These are phyloP conservation scores for Verticillium zaregamsianum DNA, from an alignment of 2,329 filamentous ascomycete species.

Conservation along the genomic window DNA sequence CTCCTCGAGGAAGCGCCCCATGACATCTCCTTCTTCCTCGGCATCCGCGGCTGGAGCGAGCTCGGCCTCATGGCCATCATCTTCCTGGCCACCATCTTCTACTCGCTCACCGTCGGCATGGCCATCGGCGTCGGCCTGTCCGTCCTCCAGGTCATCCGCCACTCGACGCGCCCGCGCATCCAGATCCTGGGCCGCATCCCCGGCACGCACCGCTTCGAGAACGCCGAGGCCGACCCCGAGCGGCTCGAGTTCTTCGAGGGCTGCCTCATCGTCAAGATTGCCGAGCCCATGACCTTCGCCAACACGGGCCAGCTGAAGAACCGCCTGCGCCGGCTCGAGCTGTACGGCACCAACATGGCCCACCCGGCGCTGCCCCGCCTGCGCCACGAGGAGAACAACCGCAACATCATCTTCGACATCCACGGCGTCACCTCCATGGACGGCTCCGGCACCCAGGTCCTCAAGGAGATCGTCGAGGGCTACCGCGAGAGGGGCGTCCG, in stretches of 20 bases:
- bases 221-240: constrained; percentile 70
- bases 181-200: constrained; percentile 91
- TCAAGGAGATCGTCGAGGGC: constrained; percentile 79
- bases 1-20: constrained; percentile 93
- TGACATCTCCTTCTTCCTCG: constrained; percentile 85
- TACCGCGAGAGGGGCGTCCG: constrained; percentile 75
- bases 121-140: constrained; percentile 91
- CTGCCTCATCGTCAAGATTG: constrained; percentile 94
- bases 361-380: constrained; percentile 85
- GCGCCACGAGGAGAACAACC: constrained; percentile 73
- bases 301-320: constrained; percentile 92
- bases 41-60: constrained; percentile 81
- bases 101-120: constrained; percentile 89
- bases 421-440: constrained; percentile 96
- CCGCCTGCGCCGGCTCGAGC: constrained; percentile 75
- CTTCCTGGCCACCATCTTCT: constrained; percentile 88
- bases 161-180: constrained; percentile 88
- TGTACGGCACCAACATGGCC: constrained; percentile 80
- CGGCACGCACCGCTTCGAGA: constrained; percentile 79
- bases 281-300: constrained; percentile 92
- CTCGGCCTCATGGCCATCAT: constrained; percentile 85
- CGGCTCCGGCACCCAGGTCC: constrained; percentile 86
- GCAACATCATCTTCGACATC: constrained; percentile 93
- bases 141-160: constrained; percentile 81
- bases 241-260: constrained; percentile 85